These are phyloP conservation scores for Sphaerostilbella broomeana DNA, from an alignment of 2,329 filamentous ascomycete species.

Conservation along the genomic window DNA sequence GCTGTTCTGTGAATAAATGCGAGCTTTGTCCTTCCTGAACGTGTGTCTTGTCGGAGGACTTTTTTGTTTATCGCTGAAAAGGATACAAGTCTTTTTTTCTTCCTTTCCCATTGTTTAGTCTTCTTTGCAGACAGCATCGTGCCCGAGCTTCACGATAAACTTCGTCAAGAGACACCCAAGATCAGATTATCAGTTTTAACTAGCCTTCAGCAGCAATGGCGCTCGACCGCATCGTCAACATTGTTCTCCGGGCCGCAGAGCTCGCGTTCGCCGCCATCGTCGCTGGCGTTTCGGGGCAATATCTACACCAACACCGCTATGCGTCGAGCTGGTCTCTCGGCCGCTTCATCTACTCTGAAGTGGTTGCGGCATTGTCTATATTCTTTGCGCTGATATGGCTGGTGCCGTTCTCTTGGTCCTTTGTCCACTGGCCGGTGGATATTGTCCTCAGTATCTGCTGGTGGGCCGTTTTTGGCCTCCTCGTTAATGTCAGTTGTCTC, in stretches of 20 bases:
- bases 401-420: conserved; percentile 60
- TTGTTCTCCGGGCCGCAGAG: conserved; percentile 38
- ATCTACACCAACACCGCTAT: conserved; percentile 47
- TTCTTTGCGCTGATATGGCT: conserved; percentile 66
- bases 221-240: conserved; percentile 34
- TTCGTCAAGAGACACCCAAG: not conserved
- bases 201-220: conserved; percentile 24
- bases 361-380: conserved; percentile 62
- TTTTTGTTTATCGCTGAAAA: too few species aligned
- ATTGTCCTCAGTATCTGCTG: conserved; percentile 61
- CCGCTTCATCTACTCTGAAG: conserved; percentile 69
- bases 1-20: conserved; percentile 11
- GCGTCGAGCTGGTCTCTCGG: conserved; percentile 47
- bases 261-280: conserved; percentile 67
- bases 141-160: not conserved
- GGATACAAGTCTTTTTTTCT: not conserved
- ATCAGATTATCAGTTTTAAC: not conserved
- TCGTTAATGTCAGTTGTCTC: conserved; percentile 49
- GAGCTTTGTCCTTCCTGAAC: conserved; percentile 7
- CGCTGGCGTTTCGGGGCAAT: conserved; percentile 61
- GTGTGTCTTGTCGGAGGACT: too few species aligned
- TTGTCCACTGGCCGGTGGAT: conserved; percentile 66
- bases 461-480: conserved; percentile 63
- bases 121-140: too few species aligned
- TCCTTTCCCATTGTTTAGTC: not conserved